Evolutionary conservation across 2,329 filamentous ascomycete genomes (phyloP).

Genomic region (Colletotrichum costaricense): DNA sequence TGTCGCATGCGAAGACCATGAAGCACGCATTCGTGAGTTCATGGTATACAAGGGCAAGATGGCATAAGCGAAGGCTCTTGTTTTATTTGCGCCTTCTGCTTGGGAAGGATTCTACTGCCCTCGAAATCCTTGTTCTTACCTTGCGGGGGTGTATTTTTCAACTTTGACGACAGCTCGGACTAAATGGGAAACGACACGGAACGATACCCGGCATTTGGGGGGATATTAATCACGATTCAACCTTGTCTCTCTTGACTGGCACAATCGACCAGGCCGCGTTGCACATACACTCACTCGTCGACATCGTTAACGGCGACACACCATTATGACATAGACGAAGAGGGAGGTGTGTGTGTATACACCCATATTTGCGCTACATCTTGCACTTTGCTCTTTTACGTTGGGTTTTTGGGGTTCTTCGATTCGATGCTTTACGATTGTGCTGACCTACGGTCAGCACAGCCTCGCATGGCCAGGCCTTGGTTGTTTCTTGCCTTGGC

Average conservation of each 20-base stretch:
- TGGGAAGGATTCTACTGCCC: not conserved
- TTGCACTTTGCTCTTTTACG: conserved; percentile 11
- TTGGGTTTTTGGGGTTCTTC: not conserved
- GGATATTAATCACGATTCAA: conserved; percentile 25
- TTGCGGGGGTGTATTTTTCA: not conserved
- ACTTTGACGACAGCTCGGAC: conserved; percentile 32
- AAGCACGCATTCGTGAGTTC: conserved; percentile 68
- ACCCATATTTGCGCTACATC: conserved; percentile 27
- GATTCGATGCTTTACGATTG: not conserved
- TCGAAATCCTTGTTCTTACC: conserved; percentile 8
- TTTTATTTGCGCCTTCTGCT: not conserved
- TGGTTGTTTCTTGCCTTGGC: conserved; percentile 22
- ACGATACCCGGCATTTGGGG: conserved; percentile 34
- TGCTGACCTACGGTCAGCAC: not conserved
- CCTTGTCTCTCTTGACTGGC: conserved; percentile 25
- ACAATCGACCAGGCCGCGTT: conserved; percentile 11
- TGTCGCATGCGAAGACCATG: conserved; percentile 69
- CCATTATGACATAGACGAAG: conserved; percentile 15
- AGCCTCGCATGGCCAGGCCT: not conserved
- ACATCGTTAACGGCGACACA: not conserved
- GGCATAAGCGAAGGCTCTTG: conserved; percentile 42
- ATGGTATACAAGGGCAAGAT: conserved; percentile 59
- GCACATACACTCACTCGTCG: conserved; percentile 24
- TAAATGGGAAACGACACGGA: conserved; percentile 29
- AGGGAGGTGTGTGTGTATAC: not conserved